These are phyloP conservation scores for Xylaria sp. DNA, from an alignment of 2,329 filamentous ascomycete species.

Conservation along the genomic window DNA sequence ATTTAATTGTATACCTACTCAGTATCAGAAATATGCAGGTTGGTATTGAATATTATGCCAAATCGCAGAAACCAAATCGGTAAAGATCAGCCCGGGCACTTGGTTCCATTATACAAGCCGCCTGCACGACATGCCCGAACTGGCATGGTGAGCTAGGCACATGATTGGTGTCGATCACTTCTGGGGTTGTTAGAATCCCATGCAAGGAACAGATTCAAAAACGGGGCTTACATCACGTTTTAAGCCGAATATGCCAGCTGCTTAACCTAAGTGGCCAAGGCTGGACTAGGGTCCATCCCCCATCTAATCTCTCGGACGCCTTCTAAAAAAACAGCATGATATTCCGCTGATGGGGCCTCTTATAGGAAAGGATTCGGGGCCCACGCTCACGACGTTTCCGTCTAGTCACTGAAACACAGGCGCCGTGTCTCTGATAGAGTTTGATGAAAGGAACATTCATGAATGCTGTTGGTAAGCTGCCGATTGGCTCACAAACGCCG, in stretches of 20 bases:
- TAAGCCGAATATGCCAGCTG: slow-evolving; percentile 22
- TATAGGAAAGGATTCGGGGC: slow-evolving; percentile 7
- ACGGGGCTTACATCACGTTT: not conserved
- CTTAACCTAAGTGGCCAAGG: slow-evolving; percentile 17
- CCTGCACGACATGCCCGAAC: slow-evolving; percentile 19
- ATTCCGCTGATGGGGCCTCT: not conserved
- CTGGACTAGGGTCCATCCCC: not conserved
- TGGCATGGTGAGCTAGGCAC: slow-evolving; percentile 1
- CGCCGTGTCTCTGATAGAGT: slow-evolving; percentile 10
- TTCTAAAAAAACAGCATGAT: slow-evolving; percentile 10
- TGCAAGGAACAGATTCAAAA: slow-evolving; percentile 25
- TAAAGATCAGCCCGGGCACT: slow-evolving; percentile 15
- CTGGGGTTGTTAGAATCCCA: slow-evolving; percentile 2
- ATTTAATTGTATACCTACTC: not conserved
- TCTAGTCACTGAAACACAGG: slow-evolving; percentile 16
- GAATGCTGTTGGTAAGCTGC: slow-evolving; percentile 25
- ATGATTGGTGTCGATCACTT: slow-evolving; percentile 13
- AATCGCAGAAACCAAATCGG: not conserved
- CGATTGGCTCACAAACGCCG: slow-evolving; percentile 19
- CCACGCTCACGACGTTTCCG: slow-evolving; percentile 5
- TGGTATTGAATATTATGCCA: not conserved
- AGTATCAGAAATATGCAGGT: not conserved
- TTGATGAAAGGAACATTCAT: slow-evolving; percentile 22
- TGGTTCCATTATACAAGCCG: slow-evolving; percentile 11
- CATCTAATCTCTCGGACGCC: slow-evolving; percentile 19